phyloP scores from a whole-genome alignment of 345 rosid species.

The Limnanthes douglasii region DNA sequence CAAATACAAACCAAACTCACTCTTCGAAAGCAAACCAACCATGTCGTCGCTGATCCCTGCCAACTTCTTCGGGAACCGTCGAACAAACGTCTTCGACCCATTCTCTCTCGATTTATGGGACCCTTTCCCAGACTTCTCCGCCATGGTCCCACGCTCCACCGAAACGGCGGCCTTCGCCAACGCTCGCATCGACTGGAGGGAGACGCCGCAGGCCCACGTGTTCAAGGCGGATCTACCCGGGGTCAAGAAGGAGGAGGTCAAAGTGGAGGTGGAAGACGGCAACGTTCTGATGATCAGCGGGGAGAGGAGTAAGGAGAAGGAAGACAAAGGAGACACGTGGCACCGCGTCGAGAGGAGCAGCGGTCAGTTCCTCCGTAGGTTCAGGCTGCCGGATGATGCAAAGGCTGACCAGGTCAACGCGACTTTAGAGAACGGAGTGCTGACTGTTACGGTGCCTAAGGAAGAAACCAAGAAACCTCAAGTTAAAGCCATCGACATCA shows the following conservation, averaged over 20 bases:
- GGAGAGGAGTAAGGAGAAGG: slow-evolving; percentile 6
- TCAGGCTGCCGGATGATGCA: slow-evolving; percentile 1
- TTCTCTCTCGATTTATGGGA: no score
- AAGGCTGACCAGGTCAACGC: slow-evolving; percentile 14
- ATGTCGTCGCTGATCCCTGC: no score
- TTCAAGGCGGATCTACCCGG: slow-evolving; percentile 29
- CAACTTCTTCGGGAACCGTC: no score
- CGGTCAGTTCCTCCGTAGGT: background rate
- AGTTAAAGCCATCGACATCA: slow-evolving; percentile 22
- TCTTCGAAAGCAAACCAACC: no score
- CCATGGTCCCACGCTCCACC: no score
- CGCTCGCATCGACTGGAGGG: slow-evolving; percentile 31
- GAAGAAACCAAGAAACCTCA: slow-evolving; percentile 4
- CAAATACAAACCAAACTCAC: no score
- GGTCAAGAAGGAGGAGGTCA: slow-evolving; percentile 31
- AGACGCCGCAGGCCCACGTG: slow-evolving; percentile 30
- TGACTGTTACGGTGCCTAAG: slow-evolving; percentile 17
- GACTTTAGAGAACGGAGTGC: slow-evolving; percentile 23
- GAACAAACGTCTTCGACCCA: no score
- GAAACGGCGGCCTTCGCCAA: no score
- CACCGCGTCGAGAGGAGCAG: background rate
- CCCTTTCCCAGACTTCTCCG: no score
- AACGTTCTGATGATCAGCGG: slow-evolving; percentile 7
- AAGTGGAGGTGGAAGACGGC: slow-evolving; percentile 19
- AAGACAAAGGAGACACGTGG: slow-evolving; percentile 1